phyloP scores from a whole-genome alignment of 495 filamentous ascomycete genomes.

The Immersiella caudata region DNA sequence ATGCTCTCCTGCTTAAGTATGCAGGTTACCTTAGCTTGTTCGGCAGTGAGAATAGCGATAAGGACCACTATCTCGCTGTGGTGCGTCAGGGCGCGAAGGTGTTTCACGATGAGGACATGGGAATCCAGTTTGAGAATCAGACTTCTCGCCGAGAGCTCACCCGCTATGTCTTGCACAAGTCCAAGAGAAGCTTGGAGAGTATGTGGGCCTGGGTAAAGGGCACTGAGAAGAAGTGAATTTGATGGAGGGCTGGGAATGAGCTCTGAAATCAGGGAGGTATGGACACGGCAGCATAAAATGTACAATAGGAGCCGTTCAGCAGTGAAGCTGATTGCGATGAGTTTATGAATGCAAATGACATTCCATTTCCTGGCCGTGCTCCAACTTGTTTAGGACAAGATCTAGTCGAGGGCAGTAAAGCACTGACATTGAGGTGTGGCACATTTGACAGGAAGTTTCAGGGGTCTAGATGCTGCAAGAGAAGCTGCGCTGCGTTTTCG shows the following conservation, averaged over 20 bases:
- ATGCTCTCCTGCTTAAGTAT: constrained; percentile 38
- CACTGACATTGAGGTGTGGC: no score
- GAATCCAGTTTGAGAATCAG: constrained; percentile 25
- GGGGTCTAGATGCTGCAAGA: no score
- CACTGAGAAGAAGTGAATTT: not conserved
- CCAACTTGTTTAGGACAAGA: no score
- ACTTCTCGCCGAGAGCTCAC: constrained; percentile 24
- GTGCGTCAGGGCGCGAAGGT: constrained; percentile 21
- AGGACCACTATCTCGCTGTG: constrained; percentile 31
- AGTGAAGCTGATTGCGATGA: no score
- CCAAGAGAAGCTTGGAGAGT: constrained; percentile 12
- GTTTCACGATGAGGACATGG: constrained; percentile 34
- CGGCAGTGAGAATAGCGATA: constrained; percentile 25
- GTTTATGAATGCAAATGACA: no score
- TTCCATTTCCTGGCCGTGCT: no score
- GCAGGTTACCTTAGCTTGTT: constrained; percentile 24
- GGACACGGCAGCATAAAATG: no score
- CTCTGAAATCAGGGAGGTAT: no score
- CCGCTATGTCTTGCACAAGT: constrained; percentile 18
- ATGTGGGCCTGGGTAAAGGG: constrained; percentile 16
- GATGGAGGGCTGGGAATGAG: no score
- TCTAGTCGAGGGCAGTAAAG: no score
- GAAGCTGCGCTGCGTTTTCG: not conserved
- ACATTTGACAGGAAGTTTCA: no score
- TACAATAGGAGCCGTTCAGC: no score